phyloP scores from a whole-genome alignment of 2,329 filamentous ascomycete species.

The Hypoxylon sp. region DNA sequence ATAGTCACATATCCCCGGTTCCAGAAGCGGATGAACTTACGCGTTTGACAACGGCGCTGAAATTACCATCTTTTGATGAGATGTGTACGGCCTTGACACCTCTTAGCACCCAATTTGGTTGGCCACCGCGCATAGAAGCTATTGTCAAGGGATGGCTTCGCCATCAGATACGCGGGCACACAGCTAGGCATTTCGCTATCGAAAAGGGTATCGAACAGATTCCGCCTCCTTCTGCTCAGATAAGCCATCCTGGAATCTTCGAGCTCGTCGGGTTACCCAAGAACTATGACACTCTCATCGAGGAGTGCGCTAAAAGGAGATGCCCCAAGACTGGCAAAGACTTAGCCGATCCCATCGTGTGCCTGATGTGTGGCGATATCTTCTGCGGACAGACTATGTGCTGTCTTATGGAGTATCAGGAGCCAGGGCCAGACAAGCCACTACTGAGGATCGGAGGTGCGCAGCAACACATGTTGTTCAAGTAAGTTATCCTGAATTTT shows the following conservation, averaged over 20 bases:
- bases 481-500: slow-evolving; percentile 69
- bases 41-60: slow-evolving; percentile 82
- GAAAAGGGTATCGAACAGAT: slow-evolving; percentile 27
- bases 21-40: slow-evolving; percentile 83
- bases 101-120: slow-evolving; percentile 62
- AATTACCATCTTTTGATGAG: slow-evolving; percentile 83
- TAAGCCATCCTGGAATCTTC: slow-evolving; percentile 90
- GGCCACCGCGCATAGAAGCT: slow-evolving; percentile 62
- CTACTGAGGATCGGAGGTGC: slow-evolving; percentile 79
- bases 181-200: slow-evolving; percentile 7
- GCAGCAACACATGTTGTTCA: slow-evolving; percentile 85
- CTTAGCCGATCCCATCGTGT: slow-evolving; percentile 89
- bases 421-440: slow-evolving; percentile 58
- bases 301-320: slow-evolving; percentile 85
- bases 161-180: slow-evolving; percentile 67
- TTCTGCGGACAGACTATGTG: slow-evolving; percentile 96
- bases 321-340: slow-evolving; percentile 95
- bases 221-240: slow-evolving; percentile 62
- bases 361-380: slow-evolving; percentile 95
- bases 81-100: slow-evolving; percentile 76
- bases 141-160: slow-evolving; percentile 80
- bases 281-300: slow-evolving; percentile 92
- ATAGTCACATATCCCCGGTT: slow-evolving; percentile 74
- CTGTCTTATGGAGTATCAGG: slow-evolving; percentile 77
- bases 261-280: slow-evolving; percentile 93